These are phyloP conservation scores for Ophiocordyceps robertsii DNA, from an alignment of 2,329 filamentous ascomycete species.

Conservation along the genomic window DNA sequence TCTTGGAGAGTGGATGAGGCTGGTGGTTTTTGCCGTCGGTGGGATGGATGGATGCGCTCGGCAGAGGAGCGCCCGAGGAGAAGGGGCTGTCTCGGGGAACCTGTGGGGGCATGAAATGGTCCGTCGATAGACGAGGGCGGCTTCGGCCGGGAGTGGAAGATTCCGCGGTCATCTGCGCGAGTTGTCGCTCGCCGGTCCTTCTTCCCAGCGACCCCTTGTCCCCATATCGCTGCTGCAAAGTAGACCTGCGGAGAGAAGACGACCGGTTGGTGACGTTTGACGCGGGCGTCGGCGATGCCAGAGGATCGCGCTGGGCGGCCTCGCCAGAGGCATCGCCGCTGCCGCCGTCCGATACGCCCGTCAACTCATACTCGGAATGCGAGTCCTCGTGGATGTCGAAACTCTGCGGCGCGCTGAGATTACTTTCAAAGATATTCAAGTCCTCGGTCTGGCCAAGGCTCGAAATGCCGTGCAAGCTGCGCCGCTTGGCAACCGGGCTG, in stretches of 20 bases:
- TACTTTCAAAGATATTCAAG: constrained; percentile 66
- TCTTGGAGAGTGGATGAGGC: constrained; percentile 75
- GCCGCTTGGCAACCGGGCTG: constrained; percentile 81
- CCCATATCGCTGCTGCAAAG: constrained; percentile 69
- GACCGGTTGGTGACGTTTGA: constrained; percentile 51
- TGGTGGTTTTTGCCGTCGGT: constrained; percentile 34
- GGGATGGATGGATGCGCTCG: constrained; percentile 38
- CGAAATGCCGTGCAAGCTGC: constrained; percentile 71
- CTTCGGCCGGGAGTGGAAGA: constrained; percentile 44
- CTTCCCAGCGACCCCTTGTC: constrained; percentile 53
- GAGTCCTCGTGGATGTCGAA: constrained; percentile 41
- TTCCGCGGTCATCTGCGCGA: constrained; percentile 38
- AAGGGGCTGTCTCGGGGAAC: constrained; percentile 51
- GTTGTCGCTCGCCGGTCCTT: constrained; percentile 41
- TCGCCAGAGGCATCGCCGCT: constrained; percentile 4
- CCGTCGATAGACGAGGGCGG: constrained; percentile 63
- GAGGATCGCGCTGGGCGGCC: constrained; percentile 23
- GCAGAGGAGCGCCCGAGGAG: constrained; percentile 35
- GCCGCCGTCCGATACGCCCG: constrained; percentile 15
- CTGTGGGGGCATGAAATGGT: constrained; percentile 58
- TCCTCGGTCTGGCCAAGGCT: constrained; percentile 39
- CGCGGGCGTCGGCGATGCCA: constrained; percentile 32
- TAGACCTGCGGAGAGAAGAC: constrained; percentile 72
- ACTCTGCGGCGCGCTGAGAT: constrained; percentile 23
- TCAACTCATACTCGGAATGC: constrained; percentile 39